Evolutionary conservation across 805 yeast genomes (phyloP).

Genomic region (Henningerozyma blattae): DNA sequence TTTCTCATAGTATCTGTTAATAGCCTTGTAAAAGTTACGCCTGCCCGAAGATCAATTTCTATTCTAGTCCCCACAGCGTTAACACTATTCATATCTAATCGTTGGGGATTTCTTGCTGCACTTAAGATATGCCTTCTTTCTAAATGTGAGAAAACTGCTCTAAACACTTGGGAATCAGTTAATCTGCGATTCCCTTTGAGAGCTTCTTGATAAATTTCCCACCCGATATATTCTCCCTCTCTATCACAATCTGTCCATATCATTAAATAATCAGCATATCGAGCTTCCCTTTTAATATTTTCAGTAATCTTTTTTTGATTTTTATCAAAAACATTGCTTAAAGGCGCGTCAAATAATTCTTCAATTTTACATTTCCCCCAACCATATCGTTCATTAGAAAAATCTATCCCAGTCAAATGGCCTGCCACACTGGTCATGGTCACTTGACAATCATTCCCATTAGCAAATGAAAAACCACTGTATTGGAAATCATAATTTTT

Average conservation of each 20-base stretch:
- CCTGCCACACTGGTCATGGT: slow-evolving; percentile 93
- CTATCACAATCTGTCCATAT: slow-evolving; percentile 99
- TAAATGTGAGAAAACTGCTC: slow-evolving; percentile 82
- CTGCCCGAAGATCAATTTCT: slow-evolving; percentile 82
- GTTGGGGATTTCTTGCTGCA: slow-evolving; percentile 63
- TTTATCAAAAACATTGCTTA: slow-evolving; percentile 31
- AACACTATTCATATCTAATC: slow-evolving; percentile 55
- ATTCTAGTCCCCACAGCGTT: slow-evolving; percentile 78
- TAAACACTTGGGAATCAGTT: slow-evolving; percentile 37
- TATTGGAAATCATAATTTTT: slow-evolving; percentile 71
- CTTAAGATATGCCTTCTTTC: slow-evolving; percentile 59
- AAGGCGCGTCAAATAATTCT: slow-evolving; percentile 60
- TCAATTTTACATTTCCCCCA: slow-evolving; percentile 62
- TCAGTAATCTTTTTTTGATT: slow-evolving; percentile 39
- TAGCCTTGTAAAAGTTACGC: slow-evolving; percentile 78
- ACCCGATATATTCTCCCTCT: slow-evolving; percentile 90
- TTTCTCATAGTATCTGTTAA: slow-evolving; percentile 38
- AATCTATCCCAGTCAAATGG: slow-evolving; percentile 59
- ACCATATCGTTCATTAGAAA: slow-evolving; percentile 33
- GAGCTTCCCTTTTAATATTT: slow-evolving; percentile 59
- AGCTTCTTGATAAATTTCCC: slow-evolving; percentile 69
- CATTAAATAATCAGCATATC: slow-evolving; percentile 51
- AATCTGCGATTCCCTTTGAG: slow-evolving; percentile 30
- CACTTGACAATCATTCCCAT: slow-evolving; percentile 42
- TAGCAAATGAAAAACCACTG: slow-evolving; percentile 39